phyloP scores from a whole-genome alignment of 2,329 filamentous ascomycete genomes.

The Fusarium piperis region DNA sequence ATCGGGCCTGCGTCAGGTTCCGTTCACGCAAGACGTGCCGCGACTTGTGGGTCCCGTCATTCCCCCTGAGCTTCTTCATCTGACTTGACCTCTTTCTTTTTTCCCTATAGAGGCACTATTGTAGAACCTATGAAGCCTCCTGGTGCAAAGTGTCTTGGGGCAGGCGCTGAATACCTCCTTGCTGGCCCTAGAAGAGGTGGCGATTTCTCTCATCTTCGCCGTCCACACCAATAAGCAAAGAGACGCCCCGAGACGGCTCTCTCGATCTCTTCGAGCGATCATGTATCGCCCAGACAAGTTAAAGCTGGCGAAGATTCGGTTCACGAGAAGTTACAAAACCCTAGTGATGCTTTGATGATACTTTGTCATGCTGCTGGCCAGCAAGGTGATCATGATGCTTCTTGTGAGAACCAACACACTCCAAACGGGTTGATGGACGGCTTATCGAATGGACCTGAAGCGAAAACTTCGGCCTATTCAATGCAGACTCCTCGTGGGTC shows the following conservation, averaged over 20 bases:
- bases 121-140: slow-evolving; percentile 12
- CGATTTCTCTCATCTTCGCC: slow-evolving; percentile 17
- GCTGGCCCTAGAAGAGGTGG: slow-evolving; percentile 13
- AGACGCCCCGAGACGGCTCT: not conserved
- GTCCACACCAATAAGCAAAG: not conserved
- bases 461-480: not conserved
- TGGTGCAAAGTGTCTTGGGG: slow-evolving; percentile 17
- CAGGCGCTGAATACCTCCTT: slow-evolving; percentile 15
- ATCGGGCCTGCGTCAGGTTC: slow-evolving; percentile 16
- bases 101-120: not conserved
- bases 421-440: not conserved
- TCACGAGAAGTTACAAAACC: not conserved
- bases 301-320: slow-evolving; percentile 3
- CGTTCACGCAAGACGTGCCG: slow-evolving; percentile 19
- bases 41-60: slow-evolving; percentile 7
- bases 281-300: slow-evolving; percentile 3
- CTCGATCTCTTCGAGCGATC: slow-evolving; percentile 5
- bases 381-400: not conserved
- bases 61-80: not conserved
- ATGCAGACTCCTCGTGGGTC: not conserved
- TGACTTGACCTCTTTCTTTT: not conserved
- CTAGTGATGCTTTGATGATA: not conserved
- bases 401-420: not conserved
- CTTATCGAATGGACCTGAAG: not conserved
- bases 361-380: not conserved